A percentile compares a stretch with the other conserved stretches of the same genome.
phyloP scores from a whole-genome alignment of 108 stramenopile genomes.

The Pseudonitzschia pungens region DNA sequence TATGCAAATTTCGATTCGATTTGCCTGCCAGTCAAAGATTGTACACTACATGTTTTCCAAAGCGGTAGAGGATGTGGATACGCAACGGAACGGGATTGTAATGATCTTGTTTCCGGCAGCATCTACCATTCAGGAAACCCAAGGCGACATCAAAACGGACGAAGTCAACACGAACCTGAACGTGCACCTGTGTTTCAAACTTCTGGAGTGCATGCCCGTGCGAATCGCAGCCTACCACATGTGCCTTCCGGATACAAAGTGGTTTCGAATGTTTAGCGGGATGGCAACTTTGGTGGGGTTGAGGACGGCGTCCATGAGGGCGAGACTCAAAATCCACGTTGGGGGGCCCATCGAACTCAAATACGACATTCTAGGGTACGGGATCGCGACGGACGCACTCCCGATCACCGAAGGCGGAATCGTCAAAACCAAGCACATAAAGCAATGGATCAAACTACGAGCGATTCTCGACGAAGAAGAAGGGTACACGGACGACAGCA shows the following conservation, averaged over 20 bases:
- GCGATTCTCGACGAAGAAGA: background rate
- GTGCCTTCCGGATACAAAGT: background rate
- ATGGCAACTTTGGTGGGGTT: background rate
- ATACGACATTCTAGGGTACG: slow-evolving; percentile 14
- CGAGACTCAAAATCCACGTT: background rate
- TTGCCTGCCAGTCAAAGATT: background rate
- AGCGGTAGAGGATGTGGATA: background rate
- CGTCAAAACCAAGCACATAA: slow-evolving; percentile 19
- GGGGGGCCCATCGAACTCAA: slow-evolving; percentile 12
- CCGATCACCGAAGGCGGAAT: slow-evolving; percentile 17
- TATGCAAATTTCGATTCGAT: too few relatives aligned
- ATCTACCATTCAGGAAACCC: background rate
- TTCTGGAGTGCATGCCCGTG: background rate
- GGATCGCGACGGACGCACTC: slow-evolving; percentile 19
- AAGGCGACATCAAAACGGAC: background rate
- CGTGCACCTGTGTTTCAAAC: background rate
- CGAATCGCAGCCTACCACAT: background rate
- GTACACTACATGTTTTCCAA: background rate
- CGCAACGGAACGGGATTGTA: background rate
- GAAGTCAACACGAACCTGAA: background rate
- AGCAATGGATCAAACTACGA: slow-evolving; percentile 17
- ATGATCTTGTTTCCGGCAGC: background rate
- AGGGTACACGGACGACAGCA: background rate
- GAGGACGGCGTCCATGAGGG: background rate
- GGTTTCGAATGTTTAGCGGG: background rate